phyloP scores from a whole-genome alignment of 2,329 filamentous ascomycete genomes.

The Microsporum canis region DNA sequence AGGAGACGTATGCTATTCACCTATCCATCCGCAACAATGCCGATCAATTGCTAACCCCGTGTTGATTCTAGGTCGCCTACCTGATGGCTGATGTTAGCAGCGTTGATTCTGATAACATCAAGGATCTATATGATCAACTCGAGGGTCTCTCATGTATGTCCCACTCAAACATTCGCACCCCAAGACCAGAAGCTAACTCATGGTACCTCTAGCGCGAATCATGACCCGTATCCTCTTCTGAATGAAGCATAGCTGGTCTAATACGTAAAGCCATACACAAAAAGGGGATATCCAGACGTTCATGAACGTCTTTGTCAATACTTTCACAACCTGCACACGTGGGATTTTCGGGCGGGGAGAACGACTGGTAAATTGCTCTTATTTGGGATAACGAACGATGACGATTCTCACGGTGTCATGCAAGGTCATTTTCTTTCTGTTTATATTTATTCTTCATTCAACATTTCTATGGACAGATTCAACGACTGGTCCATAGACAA shows the following conservation, averaged over 20 bases:
- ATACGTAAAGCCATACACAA: not conserved
- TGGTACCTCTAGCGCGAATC: constrained; percentile 30
- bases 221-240: constrained; percentile 38
- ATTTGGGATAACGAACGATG: not conserved
- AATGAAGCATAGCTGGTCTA: constrained; percentile 4
- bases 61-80: constrained; percentile 57
- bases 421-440: not conserved
- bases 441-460: not conserved
- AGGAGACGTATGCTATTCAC: constrained; percentile 56
- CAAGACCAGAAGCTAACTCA: constrained; percentile 1
- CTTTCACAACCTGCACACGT: not conserved
- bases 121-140: constrained; percentile 70
- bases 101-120: constrained; percentile 69
- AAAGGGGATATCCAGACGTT: not conserved
- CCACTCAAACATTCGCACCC: not conserved
- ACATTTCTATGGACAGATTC: not conserved
- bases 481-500: not conserved
- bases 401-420: not conserved
- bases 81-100: constrained; percentile 95
- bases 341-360: not conserved
- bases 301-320: not conserved
- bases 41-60: constrained; percentile 12
- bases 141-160: constrained; percentile 67
- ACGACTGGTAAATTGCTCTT: not conserved
- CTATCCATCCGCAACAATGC: not conserved